Evolutionary conservation across 1,284 basidiomycete species (phyloP).

Genomic region (Kalmanozyma brasiliensis): DNA sequence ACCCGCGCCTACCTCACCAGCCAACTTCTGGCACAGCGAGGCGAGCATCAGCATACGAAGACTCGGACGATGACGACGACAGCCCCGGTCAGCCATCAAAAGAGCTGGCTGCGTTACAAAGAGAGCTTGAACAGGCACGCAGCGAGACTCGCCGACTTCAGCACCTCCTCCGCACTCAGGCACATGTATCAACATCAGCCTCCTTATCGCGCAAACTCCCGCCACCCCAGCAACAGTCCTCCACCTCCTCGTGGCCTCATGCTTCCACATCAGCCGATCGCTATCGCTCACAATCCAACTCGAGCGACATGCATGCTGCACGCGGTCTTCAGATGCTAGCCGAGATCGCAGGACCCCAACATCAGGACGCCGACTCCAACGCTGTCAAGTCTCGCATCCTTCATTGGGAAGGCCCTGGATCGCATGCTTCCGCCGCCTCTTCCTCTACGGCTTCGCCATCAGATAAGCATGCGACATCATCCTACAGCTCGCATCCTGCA

Average conservation of each 20-base stretch:
- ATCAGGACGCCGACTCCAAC: slow-evolving; percentile 37
- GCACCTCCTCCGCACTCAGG: slow-evolving; percentile 17
- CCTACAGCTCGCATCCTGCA: background rate
- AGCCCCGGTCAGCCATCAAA: slow-evolving; percentile 1
- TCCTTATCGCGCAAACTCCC: background rate
- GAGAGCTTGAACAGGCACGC: slow-evolving; percentile 21
- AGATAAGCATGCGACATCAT: background rate
- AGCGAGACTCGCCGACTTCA: slow-evolving; percentile 28
- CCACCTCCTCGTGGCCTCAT: slow-evolving; percentile 1
- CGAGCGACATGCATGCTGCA: slow-evolving; percentile 35
- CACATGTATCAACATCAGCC: slow-evolving; percentile 2
- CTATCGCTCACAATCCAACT: slow-evolving; percentile 7
- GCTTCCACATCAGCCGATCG: slow-evolving; percentile 4
- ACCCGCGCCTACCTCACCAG: slow-evolving; percentile 30
- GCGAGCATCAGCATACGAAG: slow-evolving; percentile 1
- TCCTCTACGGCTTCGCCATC: slow-evolving; percentile 13
- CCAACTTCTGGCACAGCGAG: slow-evolving; percentile 8
- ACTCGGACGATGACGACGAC: slow-evolving; percentile 31
- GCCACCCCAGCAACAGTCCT: background rate
- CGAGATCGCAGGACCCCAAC: slow-evolving; percentile 39
- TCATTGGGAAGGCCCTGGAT: slow-evolving; percentile 22
- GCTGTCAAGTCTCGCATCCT: slow-evolving; percentile 32
- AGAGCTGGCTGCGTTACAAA: slow-evolving; percentile 12
- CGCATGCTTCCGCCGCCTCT: slow-evolving; percentile 17
- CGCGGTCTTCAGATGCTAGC: slow-evolving; percentile 46